Evolutionary conservation across 441 rosid genomes (phyloP).

Genomic region (Populus hybrid): DNA sequence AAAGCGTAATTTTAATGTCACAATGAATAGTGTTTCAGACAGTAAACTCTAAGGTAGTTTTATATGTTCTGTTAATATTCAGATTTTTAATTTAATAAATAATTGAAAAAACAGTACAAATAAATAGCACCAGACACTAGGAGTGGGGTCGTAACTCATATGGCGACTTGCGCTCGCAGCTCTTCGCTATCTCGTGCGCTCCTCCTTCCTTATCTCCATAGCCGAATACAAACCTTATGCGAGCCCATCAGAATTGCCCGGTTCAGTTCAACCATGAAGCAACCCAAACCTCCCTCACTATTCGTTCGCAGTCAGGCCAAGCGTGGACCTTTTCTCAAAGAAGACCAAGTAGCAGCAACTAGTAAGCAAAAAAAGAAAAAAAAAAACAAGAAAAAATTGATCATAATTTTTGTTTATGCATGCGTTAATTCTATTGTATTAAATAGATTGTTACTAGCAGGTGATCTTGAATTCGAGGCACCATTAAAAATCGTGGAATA

Average conservation of each 20-base stretch:
- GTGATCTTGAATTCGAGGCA: conserved; percentile 64
- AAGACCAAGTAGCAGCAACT: conserved; percentile 35
- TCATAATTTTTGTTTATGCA: conserved; percentile 3
- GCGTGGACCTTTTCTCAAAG: conserved; percentile 44
- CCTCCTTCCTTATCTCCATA: conserved; percentile 36
- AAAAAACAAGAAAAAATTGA: background rate
- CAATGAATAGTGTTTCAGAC: no score
- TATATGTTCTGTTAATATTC: background rate
- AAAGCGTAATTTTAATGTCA: no score
- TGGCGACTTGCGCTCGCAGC: conserved; percentile 35
- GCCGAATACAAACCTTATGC: conserved; percentile 24
- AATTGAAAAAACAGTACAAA: background rate
- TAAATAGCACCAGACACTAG: background rate
- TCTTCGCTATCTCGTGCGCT: conserved; percentile 35
- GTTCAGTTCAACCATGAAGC: conserved; percentile 30
- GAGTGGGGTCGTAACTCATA: background rate
- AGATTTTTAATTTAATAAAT: background rate
- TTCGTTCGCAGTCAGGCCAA: conserved; percentile 47
- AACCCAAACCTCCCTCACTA: conserved; percentile 17
- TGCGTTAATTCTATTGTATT: no score
- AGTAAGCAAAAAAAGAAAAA: conserved; percentile 32
- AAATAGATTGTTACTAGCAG: conserved; percentile 28
- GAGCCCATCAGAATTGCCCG: conserved; percentile 20
- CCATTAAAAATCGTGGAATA: conserved; percentile 79
- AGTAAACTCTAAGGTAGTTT: no score